Evolutionary conservation across 2,329 filamentous ascomycete genomes (phyloP).

Genomic region (Colletotrichum simmondsii): DNA sequence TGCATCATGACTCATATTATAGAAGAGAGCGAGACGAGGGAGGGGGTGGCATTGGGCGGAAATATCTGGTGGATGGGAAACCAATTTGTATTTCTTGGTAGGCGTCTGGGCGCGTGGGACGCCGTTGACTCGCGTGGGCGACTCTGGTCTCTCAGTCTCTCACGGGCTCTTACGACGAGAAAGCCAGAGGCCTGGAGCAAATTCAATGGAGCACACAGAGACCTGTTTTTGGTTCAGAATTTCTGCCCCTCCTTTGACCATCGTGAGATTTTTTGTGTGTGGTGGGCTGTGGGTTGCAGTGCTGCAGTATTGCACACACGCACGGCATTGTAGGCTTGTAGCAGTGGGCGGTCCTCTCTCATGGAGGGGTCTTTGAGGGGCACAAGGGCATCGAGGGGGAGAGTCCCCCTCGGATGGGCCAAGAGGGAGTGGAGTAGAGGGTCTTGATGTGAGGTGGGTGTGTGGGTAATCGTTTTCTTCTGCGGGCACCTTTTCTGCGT

Average conservation of each 20-base stretch:
- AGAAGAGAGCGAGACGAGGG: background rate
- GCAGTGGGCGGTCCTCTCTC: background rate
- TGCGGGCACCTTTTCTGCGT: background rate
- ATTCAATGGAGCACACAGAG: background rate
- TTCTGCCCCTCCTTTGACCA: background rate
- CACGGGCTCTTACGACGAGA: background rate
- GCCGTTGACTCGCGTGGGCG: background rate
- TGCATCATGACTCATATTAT: slow-evolving; percentile 20
- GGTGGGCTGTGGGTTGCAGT: background rate
- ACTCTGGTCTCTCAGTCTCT: background rate
- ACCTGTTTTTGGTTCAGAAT: background rate
- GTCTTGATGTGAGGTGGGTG: too few relatives aligned
- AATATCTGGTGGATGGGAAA: background rate
- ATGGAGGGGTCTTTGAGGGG: background rate
- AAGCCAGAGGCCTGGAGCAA: background rate
- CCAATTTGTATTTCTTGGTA: background rate
- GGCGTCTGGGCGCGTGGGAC: background rate
- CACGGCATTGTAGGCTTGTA: too few relatives aligned
- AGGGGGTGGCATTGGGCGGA: background rate
- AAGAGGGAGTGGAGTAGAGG: background rate
- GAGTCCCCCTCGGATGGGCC: background rate
- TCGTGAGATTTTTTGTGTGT: slow-evolving; percentile 20
- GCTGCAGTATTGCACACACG: too few relatives aligned
- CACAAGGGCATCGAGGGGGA: background rate
- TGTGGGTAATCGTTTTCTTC: too few relatives aligned